phyloP scores from a whole-genome alignment of 768 basidiomycete genomes.

The Postia placenta region DNA sequence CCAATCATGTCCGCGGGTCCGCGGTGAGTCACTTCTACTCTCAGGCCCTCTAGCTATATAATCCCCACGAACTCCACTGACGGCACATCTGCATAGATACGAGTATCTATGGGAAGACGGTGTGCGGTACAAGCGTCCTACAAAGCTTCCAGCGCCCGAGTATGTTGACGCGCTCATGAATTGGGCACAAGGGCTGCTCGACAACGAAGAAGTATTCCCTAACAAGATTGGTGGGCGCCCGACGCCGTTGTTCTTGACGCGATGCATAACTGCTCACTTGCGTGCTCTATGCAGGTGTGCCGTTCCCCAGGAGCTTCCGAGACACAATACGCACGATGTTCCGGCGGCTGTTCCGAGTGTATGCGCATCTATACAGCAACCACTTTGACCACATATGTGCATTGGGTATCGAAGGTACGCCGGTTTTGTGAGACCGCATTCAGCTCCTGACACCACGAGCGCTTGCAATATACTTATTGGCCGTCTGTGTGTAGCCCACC shows the following conservation, averaged over 20 bases:
- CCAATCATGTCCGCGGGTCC: constrained; percentile 97
- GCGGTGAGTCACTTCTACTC: constrained; percentile 57
- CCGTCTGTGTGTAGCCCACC: constrained; percentile 64
- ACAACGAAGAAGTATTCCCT: constrained; percentile 90
- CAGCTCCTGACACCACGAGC: too few species aligned
- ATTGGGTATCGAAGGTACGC: constrained; percentile 90
- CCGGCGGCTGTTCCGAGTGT: constrained; percentile 90
- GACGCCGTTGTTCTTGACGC: constrained; percentile 6
- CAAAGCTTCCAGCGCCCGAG: constrained; percentile 91
- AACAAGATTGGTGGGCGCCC: constrained; percentile 76
- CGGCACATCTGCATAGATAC: constrained; percentile 70
- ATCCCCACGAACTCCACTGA: neutral
- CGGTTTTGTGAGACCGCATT: too few species aligned
- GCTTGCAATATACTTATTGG: neutral
- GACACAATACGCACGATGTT: constrained; percentile 90
- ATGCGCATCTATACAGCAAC: constrained; percentile 98
- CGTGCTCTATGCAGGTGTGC: constrained; percentile 53
- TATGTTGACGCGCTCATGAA: constrained; percentile 99
- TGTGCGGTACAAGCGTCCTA: constrained; percentile 77
- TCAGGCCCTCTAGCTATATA: too few species aligned
- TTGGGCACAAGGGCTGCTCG: constrained; percentile 90
- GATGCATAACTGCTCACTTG: neutral
- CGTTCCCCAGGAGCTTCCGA: constrained; percentile 86
- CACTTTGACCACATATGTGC: constrained; percentile 99
- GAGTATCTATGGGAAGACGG: constrained; percentile 97